Conservation (phyloP, 2,329 filamentous ascomycete genomes). For the Colletotrichum sp. region DNA sequence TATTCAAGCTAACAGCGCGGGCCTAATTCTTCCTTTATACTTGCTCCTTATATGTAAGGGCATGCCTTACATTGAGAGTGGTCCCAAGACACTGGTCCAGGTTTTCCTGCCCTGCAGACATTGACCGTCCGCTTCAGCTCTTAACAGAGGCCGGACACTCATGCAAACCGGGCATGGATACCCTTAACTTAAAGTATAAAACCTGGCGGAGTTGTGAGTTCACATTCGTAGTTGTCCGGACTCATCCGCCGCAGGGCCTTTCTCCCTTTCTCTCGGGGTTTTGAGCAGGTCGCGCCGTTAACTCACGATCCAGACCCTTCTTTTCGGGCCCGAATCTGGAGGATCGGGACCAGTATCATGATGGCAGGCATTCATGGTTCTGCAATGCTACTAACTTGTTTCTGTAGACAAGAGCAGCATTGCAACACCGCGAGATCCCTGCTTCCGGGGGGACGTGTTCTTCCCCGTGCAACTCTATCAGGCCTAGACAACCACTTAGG, state of each 20-base stretch:
- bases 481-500: neutral
- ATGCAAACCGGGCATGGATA: neutral
- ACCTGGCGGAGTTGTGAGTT: fast-evolving
- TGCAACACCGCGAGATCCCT: neutral
- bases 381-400: fast-evolving
- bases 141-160: neutral
- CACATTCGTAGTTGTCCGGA: neutral
- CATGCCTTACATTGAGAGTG: neutral
- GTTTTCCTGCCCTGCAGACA: neutral
- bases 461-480: neutral
- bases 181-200: fast-evolving
- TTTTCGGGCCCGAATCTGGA: neutral
- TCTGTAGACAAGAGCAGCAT: neutral
- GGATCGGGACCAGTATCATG: neutral
- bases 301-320: neutral
- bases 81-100: neutral
- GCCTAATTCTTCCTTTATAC: fast-evolving
- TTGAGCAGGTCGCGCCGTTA: fast-evolving
- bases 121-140: neutral
- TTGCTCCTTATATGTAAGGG: neutral
- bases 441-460: neutral
- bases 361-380: neutral
- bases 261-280: neutral
- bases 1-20: neutral
- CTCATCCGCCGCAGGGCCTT: neutral